These are phyloP conservation scores for Priceomyces castillae DNA, from an alignment of 805 yeast species.

Conservation along the genomic window DNA sequence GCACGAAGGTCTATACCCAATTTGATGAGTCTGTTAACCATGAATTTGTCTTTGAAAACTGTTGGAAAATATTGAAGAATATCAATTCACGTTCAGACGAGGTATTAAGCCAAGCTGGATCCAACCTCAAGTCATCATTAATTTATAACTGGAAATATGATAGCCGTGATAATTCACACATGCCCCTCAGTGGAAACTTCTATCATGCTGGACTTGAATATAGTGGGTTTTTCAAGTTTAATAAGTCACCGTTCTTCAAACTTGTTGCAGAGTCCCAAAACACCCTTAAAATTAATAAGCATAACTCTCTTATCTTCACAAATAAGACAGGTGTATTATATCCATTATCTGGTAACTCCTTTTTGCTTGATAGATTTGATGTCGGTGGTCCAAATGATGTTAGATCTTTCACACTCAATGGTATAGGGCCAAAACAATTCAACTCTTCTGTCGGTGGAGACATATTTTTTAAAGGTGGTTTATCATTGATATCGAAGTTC, in stretches of 20 bases:
- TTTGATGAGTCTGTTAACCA: conserved; percentile 38
- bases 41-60: conserved; percentile 47
- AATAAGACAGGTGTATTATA: conserved; percentile 33
- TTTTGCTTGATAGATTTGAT: conserved; percentile 51
- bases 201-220: conserved; percentile 36
- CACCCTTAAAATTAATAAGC: conserved; percentile 20
- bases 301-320: conserved; percentile 24
- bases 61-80: conserved; percentile 37
- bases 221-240: conserved; percentile 28
- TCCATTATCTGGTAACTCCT: conserved; percentile 23
- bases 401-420: conserved; percentile 50
- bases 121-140: conserved; percentile 43
- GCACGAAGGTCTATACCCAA: conserved; percentile 40
- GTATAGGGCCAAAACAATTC: conserved; percentile 54
- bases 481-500: conserved; percentile 41
- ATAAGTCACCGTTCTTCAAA: conserved; percentile 39
- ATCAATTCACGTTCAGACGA: conserved; percentile 27
- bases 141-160: conserved; percentile 42
- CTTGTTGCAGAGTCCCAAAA: conserved; percentile 38
- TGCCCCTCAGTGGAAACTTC: conserved; percentile 43
- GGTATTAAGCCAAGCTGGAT: conserved; percentile 42
- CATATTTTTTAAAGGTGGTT: conserved; percentile 44
- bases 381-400: conserved; percentile 62
- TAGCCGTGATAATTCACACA: conserved; percentile 40
- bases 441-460: conserved; percentile 54